phyloP scores from a whole-genome alignment of 169 alveolate genomes.

The Amoebophrya sp. region DNA sequence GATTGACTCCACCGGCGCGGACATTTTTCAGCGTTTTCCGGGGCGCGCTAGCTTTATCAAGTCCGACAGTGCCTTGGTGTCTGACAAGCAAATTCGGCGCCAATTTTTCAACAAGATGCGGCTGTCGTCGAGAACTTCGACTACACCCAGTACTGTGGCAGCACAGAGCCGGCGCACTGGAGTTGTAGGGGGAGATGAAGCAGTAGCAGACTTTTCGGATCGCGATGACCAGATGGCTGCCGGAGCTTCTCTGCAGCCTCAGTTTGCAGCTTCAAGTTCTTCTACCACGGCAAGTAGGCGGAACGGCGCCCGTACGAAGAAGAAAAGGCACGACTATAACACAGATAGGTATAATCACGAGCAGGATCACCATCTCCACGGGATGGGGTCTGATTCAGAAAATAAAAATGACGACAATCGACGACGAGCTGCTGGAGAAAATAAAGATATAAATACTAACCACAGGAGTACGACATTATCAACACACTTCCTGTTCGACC shows the following conservation, averaged over 20 bases:
- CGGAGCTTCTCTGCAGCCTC: not conserved
- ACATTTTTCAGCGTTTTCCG: not conserved
- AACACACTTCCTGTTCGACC: too few relatives aligned
- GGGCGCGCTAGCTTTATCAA: not conserved
- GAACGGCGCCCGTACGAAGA: not conserved
- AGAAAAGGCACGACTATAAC: not conserved
- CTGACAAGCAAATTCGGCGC: not conserved
- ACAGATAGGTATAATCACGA: too few relatives aligned
- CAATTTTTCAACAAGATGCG: not conserved
- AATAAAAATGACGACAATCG: too few relatives aligned
- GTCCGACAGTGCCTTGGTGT: not conserved
- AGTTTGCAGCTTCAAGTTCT: too few relatives aligned
- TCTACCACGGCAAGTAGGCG: not conserved
- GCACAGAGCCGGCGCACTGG: too few relatives aligned
- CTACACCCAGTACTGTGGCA: too few relatives aligned
- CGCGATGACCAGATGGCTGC: not conserved
- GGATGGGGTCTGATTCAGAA: too few relatives aligned
- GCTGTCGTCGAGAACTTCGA: too few relatives aligned
- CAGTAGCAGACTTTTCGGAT: not conserved
- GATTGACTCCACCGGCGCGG: not conserved
- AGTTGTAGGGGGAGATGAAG: too few relatives aligned
- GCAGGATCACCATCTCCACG: not conserved
- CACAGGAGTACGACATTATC: too few relatives aligned
- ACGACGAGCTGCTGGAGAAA: not conserved
- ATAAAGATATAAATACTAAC: too few relatives aligned